A percentile compares a stretch with the other conserved stretches of the same genome.
phyloP scores from a whole-genome alignment of 73 alveolate species.

The Symbiodinium pilosum region DNA sequence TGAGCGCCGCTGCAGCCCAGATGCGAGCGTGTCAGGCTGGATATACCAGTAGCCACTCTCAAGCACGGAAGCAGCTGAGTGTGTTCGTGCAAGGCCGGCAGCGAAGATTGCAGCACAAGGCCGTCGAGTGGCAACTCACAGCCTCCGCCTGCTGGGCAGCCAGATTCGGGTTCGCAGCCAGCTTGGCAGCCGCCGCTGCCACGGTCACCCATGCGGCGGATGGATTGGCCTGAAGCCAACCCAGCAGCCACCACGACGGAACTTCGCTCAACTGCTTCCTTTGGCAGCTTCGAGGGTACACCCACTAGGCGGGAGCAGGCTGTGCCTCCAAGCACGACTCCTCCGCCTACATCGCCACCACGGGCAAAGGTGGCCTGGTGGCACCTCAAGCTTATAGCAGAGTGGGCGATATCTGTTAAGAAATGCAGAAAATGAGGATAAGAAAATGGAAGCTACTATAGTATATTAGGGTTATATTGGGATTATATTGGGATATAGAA shows the following conservation, averaged over 20 bases:
- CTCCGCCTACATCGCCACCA: neutral
- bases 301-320: neutral
- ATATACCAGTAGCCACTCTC: neutral
- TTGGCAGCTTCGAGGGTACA: neutral
- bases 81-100: neutral
- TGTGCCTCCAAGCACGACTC: neutral
- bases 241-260: constrained; percentile 20
- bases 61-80: neutral
- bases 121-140: constrained; percentile 58
- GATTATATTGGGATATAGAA: no score
- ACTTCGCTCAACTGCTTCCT: constrained; percentile 32
- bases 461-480: no score
- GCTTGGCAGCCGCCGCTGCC: constrained; percentile 32
- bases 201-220: constrained; percentile 39
- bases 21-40: neutral
- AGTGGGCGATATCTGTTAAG: no score
- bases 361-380: neutral
- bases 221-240: constrained; percentile 59
- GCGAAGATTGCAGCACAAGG: constrained; percentile 40
- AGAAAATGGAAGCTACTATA: no score
- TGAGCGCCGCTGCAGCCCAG: neutral
- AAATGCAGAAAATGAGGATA: no score
- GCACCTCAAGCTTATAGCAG: no score
- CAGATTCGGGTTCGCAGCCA: neutral
- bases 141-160: neutral